Conservation (phyloP, 129 eudicot species). For the Dittrichia graveolens region DNA sequence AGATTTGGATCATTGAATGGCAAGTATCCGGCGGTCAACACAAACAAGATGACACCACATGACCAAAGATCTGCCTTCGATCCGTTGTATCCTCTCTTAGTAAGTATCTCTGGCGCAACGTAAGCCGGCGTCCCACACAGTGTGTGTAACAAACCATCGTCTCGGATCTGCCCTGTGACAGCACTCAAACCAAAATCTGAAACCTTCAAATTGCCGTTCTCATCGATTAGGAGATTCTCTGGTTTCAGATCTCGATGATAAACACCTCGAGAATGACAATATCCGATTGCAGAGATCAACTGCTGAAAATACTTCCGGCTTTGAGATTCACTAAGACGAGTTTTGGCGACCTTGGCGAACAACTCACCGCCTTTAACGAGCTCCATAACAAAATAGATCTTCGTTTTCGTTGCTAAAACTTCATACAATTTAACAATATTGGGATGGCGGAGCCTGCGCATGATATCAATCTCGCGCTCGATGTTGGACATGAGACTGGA, state of each 20-base stretch:
- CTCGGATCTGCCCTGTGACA: constrained; percentile 44
- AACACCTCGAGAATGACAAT: constrained; percentile 77
- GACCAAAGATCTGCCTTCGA: constrained; percentile 80
- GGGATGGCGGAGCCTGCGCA: constrained; percentile 61
- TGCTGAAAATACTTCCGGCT: constrained; percentile 78
- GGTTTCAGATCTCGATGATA: constrained; percentile 84
- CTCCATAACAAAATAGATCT: constrained; percentile 75
- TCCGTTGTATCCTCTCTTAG: constrained; percentile 74
- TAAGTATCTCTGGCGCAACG: constrained; percentile 78
- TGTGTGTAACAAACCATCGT: constrained; percentile 67
- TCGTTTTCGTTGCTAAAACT: constrained; percentile 62
- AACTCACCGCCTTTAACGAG: constrained; percentile 79
- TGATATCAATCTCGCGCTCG: constrained; percentile 71
- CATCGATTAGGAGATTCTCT: constrained; percentile 75
- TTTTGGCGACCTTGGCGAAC: constrained; percentile 56
- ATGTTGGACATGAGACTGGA: constrained; percentile 43
- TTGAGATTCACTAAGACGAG: constrained; percentile 58
- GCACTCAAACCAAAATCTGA: constrained; percentile 86
- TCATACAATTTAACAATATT: constrained; percentile 59
- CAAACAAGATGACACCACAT: constrained; percentile 72
- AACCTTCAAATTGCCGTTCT: constrained; percentile 62
- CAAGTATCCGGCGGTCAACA: constrained; percentile 61
- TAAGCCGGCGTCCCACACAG: constrained; percentile 88
- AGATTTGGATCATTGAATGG: constrained; percentile 79
- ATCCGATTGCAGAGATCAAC: constrained; percentile 70